Evolutionary conservation across 179 eudicot species (phyloP).

Genomic region (Beta lomatogona): DNA sequence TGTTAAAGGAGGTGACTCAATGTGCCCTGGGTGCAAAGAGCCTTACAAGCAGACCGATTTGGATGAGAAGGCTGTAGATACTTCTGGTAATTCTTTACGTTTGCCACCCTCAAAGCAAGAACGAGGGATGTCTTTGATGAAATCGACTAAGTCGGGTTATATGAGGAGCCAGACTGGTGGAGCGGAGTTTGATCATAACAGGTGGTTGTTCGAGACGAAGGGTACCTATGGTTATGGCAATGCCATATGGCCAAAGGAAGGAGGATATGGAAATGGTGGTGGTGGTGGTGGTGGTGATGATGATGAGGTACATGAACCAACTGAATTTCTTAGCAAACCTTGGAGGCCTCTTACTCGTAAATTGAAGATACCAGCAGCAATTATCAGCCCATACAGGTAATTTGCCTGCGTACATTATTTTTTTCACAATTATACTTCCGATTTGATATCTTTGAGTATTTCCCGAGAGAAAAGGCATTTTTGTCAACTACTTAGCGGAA

Average conservation of each 20-base stretch:
- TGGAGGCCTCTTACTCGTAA: conserved; percentile 61
- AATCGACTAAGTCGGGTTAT: conserved; percentile 41
- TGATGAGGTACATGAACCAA: conserved; percentile 29
- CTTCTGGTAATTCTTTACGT: conserved; percentile 18
- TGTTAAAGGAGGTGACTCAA: conserved; percentile 56
- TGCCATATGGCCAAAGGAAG: conserved; percentile 46
- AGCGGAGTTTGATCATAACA: conserved; percentile 41
- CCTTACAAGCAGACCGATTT: conserved; percentile 38
- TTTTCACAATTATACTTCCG: neutral
- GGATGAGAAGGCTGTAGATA: conserved; percentile 47
- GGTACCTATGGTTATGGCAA: conserved; percentile 52
- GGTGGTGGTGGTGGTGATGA: conserved; percentile 30
- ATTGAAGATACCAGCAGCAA: conserved; percentile 48
- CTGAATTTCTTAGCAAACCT: conserved; percentile 46
- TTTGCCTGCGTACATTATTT: neutral
- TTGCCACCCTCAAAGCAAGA: conserved; percentile 40
- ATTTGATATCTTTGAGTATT: too few relatives aligned
- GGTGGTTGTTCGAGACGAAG: conserved; percentile 49
- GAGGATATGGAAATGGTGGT: conserved; percentile 32
- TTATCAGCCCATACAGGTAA: conserved; percentile 55
- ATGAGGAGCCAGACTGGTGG: conserved; percentile 40
- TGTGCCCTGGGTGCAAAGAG: conserved; percentile 69
- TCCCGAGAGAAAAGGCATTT: neutral
- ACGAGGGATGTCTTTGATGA: conserved; percentile 40
- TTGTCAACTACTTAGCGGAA: too few relatives aligned